A percentile compares a stretch with the other conserved stretches of the same genome.
These are phyloP conservation scores for Asterella californica DNA, from an alignment of 225 moss, liverwort and hornwort genomes.

Conservation along the genomic window DNA sequence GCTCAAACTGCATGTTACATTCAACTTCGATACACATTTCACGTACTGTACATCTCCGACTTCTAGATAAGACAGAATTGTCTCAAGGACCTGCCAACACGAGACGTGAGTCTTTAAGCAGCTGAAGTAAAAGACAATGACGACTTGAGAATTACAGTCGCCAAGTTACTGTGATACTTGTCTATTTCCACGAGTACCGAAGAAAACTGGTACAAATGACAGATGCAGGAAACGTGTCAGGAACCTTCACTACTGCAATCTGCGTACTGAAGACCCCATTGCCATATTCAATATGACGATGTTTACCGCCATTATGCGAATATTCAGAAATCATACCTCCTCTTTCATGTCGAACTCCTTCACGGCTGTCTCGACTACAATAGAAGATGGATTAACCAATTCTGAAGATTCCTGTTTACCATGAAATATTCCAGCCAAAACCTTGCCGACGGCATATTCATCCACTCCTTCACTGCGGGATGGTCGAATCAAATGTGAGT, in stretches of 20 bases:
- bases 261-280: too few species aligned
- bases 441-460: slow-evolving; percentile 73
- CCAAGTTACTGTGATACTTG: too few species aligned
- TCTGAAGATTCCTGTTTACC: slow-evolving; percentile 43
- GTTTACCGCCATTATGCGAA: background rate
- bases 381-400: slow-evolving; percentile 25
- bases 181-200: too few species aligned
- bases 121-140: too few species aligned
- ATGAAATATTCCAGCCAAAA: slow-evolving; percentile 63
- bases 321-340: too few species aligned
- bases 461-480: slow-evolving; percentile 88
- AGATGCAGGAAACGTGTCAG: background rate
- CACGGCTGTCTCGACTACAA: slow-evolving; percentile 64
- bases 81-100: slow-evolving; percentile 93
- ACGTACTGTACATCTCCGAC: slow-evolving; percentile 62
- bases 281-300: background rate
- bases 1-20: slow-evolving; percentile 69
- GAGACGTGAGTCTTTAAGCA: background rate
- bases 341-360: slow-evolving; percentile 88
- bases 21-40: slow-evolving; percentile 71
- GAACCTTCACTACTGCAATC: background rate
- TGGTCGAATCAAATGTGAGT: background rate
- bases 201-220: too few species aligned
- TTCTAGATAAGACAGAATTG: slow-evolving; percentile 83
- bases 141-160: too few species aligned